A percentile compares a stretch with the other conserved stretches of the same genome.
Evolutionary conservation across 2,329 filamentous ascomycete genomes (phyloP).

Genomic region (Dothideomycetidae sp.): DNA sequence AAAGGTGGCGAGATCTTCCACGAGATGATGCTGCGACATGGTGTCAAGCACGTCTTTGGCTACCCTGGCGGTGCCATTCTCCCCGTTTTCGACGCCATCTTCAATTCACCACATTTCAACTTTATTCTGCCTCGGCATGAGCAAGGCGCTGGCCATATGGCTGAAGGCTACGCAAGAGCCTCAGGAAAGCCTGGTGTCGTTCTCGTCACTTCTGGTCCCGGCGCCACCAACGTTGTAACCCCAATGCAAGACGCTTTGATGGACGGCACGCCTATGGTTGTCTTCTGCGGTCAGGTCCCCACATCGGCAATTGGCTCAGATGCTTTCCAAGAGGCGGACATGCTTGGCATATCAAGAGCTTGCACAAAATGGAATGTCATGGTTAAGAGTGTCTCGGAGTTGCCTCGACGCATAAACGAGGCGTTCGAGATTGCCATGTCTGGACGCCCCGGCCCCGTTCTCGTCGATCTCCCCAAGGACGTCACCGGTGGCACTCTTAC

Average conservation of each 20-base stretch:
- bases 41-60: conserved; percentile 74
- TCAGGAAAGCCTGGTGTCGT: conserved; percentile 92
- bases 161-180: conserved; percentile 87
- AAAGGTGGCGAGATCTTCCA: conserved; percentile 95
- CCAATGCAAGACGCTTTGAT: conserved; percentile 93
- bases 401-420: conserved; percentile 89
- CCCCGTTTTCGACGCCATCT: conserved; percentile 96
- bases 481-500: conserved; percentile 75
- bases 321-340: conserved; percentile 92
- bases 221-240: conserved; percentile 91
- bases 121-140: conserved; percentile 93
- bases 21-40: conserved; percentile 93
- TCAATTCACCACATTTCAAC: conserved; percentile 93
- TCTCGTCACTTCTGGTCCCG: conserved; percentile 88
- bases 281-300: conserved; percentile 86
- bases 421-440: conserved; percentile 96
- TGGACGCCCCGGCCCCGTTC: conserved; percentile 81
- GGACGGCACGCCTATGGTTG: conserved; percentile 89
- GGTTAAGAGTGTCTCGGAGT: conserved; percentile 88
- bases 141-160: conserved; percentile 97
- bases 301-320: conserved; percentile 87
- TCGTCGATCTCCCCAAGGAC: conserved; percentile 94
- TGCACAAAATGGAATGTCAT: conserved; percentile 99
- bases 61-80: conserved; percentile 95
- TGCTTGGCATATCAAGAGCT: conserved; percentile 81